Conservation (phyloP, 2,329 filamentous ascomycete species). For the Neocucurbitaria cava region DNA sequence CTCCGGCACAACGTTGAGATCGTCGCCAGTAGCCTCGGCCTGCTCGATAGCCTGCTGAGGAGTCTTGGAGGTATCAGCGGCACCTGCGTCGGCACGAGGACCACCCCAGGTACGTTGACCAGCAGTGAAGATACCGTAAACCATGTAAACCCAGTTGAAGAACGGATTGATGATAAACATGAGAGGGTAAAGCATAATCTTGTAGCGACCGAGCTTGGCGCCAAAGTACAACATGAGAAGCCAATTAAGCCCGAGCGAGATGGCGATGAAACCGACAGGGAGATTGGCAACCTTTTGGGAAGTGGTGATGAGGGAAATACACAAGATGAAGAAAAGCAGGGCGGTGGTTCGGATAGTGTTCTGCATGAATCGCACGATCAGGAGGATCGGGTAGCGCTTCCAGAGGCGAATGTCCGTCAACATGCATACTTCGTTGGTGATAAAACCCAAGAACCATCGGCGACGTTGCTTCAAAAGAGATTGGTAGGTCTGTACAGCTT, state of each 20-base stretch:
- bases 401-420: constrained; percentile 91
- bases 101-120: constrained; percentile 96
- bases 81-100: constrained; percentile 85
- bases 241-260: constrained; percentile 94
- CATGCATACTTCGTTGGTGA: constrained; percentile 99
- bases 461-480: constrained; percentile 92
- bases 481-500: constrained; percentile 86
- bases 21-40: constrained; percentile 80
- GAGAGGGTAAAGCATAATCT: constrained; percentile 91
- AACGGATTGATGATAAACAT: constrained; percentile 97
- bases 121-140: constrained; percentile 94
- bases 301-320: constrained; percentile 84
- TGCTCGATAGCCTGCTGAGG: constrained; percentile 84
- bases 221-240: constrained; percentile 96
- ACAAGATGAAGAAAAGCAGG: constrained; percentile 91
- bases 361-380: constrained; percentile 89
- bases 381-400: constrained; percentile 86
- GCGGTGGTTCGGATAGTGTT: constrained; percentile 96
- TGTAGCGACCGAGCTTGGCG: constrained; percentile 82
- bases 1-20: constrained; percentile 87
- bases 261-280: constrained; percentile 90
- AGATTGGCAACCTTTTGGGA: constrained; percentile 78
- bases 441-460: constrained; percentile 95
- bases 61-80: constrained; percentile 77
- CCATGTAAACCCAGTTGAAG: constrained; percentile 98